Percentiles rank a stretch among this genome's conserved stretches.
These are phyloP conservation scores for Cadophora sp. DNA, from an alignment of 2,329 filamentous ascomycete species.

Conservation along the genomic window DNA sequence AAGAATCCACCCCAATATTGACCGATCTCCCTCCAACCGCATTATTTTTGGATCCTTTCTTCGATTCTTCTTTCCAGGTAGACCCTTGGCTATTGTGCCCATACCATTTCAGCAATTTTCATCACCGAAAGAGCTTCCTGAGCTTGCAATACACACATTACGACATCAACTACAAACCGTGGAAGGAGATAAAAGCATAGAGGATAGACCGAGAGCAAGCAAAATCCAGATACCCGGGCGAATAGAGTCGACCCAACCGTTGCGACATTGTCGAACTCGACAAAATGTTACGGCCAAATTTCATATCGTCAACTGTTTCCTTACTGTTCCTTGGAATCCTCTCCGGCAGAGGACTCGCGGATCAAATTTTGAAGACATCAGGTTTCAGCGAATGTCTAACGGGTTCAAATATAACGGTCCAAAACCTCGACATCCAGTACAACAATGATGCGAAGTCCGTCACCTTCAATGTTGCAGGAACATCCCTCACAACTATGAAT, in stretches of 20 bases:
- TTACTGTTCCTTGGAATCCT: conserved; percentile 41
- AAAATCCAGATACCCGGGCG: neutral
- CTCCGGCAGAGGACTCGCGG: conserved; percentile 58
- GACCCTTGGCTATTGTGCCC: conserved; percentile 59
- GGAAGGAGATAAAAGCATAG: neutral
- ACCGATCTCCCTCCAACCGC: neutral
- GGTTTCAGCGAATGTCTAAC: conserved; percentile 78
- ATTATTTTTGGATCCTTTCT: conserved; percentile 20
- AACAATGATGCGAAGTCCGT: conserved; percentile 76
- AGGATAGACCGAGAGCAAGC: conserved; percentile 8
- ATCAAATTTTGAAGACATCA: conserved; percentile 77
- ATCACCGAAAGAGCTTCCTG: neutral
- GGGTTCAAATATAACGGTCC: conserved; percentile 68
- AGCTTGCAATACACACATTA: conserved; percentile 18
- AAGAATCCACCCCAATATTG: conserved; percentile 10
- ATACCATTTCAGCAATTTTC: conserved; percentile 21
- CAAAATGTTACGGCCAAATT: conserved; percentile 42
- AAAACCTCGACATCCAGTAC: conserved; percentile 79
- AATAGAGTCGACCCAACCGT: conserved; percentile 12
- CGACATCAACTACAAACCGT: conserved; percentile 14
- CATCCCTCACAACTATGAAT: conserved; percentile 75
- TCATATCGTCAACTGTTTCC: conserved; percentile 38
- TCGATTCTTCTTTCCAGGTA: conserved; percentile 62
- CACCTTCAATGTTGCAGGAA: conserved; percentile 82
- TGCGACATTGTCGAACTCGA: conserved; percentile 22